Base-by-base conservation (phyloP, 2,329 filamentous ascomycete species). In the Alternaria triticina region DNA sequence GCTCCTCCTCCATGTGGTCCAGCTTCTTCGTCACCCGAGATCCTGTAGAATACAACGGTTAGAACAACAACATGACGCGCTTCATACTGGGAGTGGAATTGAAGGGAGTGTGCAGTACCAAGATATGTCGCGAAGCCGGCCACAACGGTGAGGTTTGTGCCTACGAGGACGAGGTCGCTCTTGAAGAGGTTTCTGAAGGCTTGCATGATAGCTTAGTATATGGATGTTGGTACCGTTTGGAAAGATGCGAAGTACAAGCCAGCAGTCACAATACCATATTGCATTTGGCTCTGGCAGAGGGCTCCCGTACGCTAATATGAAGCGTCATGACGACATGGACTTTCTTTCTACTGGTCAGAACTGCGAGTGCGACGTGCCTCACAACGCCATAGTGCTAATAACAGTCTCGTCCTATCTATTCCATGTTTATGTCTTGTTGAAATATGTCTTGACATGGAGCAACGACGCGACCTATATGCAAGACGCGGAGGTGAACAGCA, bases 1-100 rank as follows among this genome's bases (percentile, higher is more conserved):
- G 79, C 62, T 84, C 82, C 70, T 83, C 78, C 4, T 82, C 74
- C 59, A 82, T 83, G 65, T 79, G 79, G 20, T 80, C 72, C 59
- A 82, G 20, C 25, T 59, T 62, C 55, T 56, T 65, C 43, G 62
- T 59, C 25, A 65, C 59, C 8, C 62, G 52, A 3, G 62, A 65
- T 25, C 62, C 62, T 62, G 27, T 36, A 30, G 3, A 6, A n/a
- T 8, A 7, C 7, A n/a, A 13, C 11, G 7, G 28, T 52, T 15
- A n/a, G 20, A 25, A n/a, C 8, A 1, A 5, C 5, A 6, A 36
- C 11, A n/a, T 40, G 6, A n/a, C 13, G 49, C 30, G 5, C 17
- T 9, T 12, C 3, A 12, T 12, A 33, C 1, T 36, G 3, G 8
- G 3, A 25, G 13, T 25, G 9, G 11, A 27, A 3, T 11, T 25